Evolutionary conservation across 768 basidiomycete genomes (phyloP), one percentile per base, ranked within the genome.

Genomic region (Crucibulum laeve): DNA sequence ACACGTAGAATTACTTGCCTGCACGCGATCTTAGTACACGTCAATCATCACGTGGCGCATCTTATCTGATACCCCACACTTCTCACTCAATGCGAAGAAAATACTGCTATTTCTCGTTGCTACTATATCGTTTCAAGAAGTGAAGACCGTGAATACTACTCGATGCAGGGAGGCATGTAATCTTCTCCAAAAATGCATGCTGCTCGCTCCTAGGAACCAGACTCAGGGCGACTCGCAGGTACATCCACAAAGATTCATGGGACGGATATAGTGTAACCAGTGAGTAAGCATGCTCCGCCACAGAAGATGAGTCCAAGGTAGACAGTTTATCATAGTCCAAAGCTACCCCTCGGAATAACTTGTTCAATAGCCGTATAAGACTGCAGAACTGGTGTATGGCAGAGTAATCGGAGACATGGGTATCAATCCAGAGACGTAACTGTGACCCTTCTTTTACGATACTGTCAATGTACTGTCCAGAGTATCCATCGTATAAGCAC

Each of bases 381-480:
- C 57, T 56, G 49, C 69, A 71, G 30, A 78, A 57, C 46, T 76
- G 77, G 48, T 85, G 75, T 30, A 79, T 67, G 3, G 84, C 77
- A 36, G 81, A 79, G 54, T 80, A 77, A 56, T 88, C 86, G 19
- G 80, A 80, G 23, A 84, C 64, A 53, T 87, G 82, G n/a, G 51
- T 56, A 33, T 79, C 69, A 10, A 86, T 65, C 86, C 86, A 87
- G 36, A 48, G 48, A 22, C 62, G 66, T 22, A 74, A 51, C 11
- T 51, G 54, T 3, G 23, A 11, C 17, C 64, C 56, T 49, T 83
- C 79, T 3, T 62, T 54, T 6, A 45, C 24, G 7, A 82, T 55
- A 23, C 77, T 49, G 3, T 49, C 38, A 34, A 63, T 32, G 45
- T 65, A 63, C 34, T 53, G 49, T 45, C 28, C 44, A 7, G 51